phyloP scores from a whole-genome alignment of 179 eudicot genomes.

The Silene noctiflora region DNA sequence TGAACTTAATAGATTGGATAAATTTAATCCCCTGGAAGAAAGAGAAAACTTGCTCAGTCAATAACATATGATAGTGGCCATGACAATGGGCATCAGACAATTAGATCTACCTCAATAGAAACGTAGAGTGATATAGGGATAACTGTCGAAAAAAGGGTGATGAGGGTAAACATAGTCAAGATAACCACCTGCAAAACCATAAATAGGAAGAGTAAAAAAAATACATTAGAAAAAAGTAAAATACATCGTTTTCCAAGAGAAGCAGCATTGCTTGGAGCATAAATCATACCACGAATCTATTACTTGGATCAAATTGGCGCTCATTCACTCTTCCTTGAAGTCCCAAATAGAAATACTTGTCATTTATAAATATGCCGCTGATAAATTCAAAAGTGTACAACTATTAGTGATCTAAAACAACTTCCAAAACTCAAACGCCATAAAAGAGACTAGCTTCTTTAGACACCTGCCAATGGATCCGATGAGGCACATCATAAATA shows the following conservation, averaged over 20 bases:
- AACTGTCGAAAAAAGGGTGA: slow-evolving; percentile 92
- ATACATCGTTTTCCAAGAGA: background rate
- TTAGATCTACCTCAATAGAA: slow-evolving; percentile 78
- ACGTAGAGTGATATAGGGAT: slow-evolving; percentile 99
- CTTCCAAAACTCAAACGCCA: background rate
- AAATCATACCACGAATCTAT: slow-evolving; percentile 74
- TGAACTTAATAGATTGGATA: slow-evolving; percentile 82
- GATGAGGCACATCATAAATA: slow-evolving; percentile 79
- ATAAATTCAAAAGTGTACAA: slow-evolving; percentile 16
- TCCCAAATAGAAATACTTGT: slow-evolving; percentile 68
- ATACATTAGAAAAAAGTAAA: background rate
- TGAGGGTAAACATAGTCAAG: slow-evolving; percentile 86
- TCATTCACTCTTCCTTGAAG: slow-evolving; percentile 44
- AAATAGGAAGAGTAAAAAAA: background rate
- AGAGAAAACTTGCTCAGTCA: slow-evolving; percentile 14
- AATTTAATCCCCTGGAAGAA: slow-evolving; percentile 79
- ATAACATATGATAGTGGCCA: background rate
- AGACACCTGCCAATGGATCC: slow-evolving; percentile 94
- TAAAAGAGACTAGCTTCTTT: slow-evolving; percentile 17
- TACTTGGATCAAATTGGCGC: slow-evolving; percentile 73
- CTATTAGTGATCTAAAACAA: background rate
- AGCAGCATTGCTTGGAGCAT: slow-evolving; percentile 5
- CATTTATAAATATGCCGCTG: slow-evolving; percentile 75
- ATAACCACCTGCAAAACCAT: slow-evolving; percentile 56
- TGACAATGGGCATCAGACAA: slow-evolving; percentile 8